Base-by-base conservation (phyloP, 2,329 filamentous ascomycete genomes). In the Xylariaceae sp. region DNA sequence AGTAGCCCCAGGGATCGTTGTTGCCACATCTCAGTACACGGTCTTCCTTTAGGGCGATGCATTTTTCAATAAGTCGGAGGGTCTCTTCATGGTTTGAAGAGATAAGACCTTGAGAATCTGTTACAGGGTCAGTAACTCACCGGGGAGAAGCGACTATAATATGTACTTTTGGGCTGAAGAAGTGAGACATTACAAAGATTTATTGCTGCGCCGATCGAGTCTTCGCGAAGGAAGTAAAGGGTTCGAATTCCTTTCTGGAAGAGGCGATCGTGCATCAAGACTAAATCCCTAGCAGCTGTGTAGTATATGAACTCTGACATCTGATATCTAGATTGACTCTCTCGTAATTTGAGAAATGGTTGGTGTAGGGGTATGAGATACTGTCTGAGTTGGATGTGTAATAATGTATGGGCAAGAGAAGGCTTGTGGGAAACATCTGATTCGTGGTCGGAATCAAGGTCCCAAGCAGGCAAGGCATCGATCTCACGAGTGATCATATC, bases 291-390 rank as follows among this genome's bases (percentile, higher is more conserved):
- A 1, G 81, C 80, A 0, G 80, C 80, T 51, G 81, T 83, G 68
- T 84, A 84, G 71, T 83, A 84, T 45, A 84, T 78, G 54, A 83
- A 80, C 60, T 84, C 81, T 1, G 81, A 83, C 62, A 81, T 80
- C 61, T 84, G 81, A 63, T 83, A 84, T 60, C 81, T 81, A 52
- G 80, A 80, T 67, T 83, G 81, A 56, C 76, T 73, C 68, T 80
- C 80, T 60, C 80, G 77, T 49, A 83, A 74, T 62, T 81, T 81
- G 29, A 85, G 72, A 64, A 80, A 84, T 1, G 80, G 80, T 57
- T 84, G 80, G 62, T 83, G 80, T 6, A 85, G 71, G 1, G 80
- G 80, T 56, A 84, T 80, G 54, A 84, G 82, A 68, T 83, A 84
- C 63, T 84, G 80, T 29, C 79, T 72, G 48, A 85, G 72, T 61